phyloP scores from a whole-genome alignment of 352 stramenopile genomes.

The Phytophthora fragariaefolia region DNA sequence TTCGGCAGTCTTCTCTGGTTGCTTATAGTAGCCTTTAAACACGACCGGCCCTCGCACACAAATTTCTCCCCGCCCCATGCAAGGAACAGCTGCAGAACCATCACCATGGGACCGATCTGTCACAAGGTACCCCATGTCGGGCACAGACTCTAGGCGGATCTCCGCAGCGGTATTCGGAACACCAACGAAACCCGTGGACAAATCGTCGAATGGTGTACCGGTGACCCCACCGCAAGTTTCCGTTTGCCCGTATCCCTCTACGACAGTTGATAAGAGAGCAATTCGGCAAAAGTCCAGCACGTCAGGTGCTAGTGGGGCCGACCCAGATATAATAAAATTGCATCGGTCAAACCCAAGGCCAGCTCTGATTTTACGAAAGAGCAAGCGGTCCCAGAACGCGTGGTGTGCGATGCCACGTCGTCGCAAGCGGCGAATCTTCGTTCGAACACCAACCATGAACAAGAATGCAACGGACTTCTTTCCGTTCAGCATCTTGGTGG shows the following conservation, averaged over 20 bases:
- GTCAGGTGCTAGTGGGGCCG: conserved; percentile 91
- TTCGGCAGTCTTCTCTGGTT: conserved; percentile 92
- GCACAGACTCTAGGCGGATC: conserved; percentile 95
- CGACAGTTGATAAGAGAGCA: conserved; percentile 84
- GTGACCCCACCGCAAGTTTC: conserved; percentile 93
- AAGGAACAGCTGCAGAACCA: conserved; percentile 33
- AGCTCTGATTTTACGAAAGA: conserved; percentile 95
- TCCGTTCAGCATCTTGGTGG: conserved; percentile 58
- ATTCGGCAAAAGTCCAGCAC: conserved; percentile 96
- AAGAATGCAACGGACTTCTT: conserved; percentile 80
- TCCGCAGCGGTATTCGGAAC: conserved; percentile 86
- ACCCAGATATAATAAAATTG: conserved; percentile 93
- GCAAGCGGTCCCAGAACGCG: conserved; percentile 92
- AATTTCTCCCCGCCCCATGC: conserved; percentile 68
- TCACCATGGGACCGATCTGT: conserved; percentile 69
- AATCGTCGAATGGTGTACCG: conserved; percentile 47
- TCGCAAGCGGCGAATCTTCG: conserved; percentile 67
- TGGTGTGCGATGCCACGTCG: conserved; percentile 59
- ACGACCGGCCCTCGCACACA: conserved; percentile 85
- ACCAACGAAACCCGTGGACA: conserved; percentile 90
- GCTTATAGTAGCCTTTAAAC: conserved; percentile 95
- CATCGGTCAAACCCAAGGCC: conserved; percentile 89
- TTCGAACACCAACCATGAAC: conserved; percentile 83
- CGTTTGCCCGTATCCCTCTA: conserved; percentile 97
- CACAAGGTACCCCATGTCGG: conserved; percentile 96